Conservation (phyloP, 202 grass and related monocot species). For the Cymbopogon flexuosus region DNA sequence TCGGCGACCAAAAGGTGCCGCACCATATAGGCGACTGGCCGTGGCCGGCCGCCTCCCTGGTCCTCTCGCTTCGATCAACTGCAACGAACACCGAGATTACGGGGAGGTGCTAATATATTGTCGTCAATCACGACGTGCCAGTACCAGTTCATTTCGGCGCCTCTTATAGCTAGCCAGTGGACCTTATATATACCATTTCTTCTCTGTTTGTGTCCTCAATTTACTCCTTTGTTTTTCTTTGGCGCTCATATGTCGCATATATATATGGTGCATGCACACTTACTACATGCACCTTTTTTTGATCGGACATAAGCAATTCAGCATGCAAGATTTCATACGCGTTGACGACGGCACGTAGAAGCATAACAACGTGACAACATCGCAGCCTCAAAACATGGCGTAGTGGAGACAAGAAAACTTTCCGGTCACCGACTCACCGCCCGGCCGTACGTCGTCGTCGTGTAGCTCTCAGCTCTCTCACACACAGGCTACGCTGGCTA, state of each 20-base stretch:
- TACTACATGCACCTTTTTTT: background rate
- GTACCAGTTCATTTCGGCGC: background rate
- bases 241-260: no score
- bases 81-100: background rate
- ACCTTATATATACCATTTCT: background rate
- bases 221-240: background rate
- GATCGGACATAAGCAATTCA: background rate
- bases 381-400: slow-evolving; percentile 13
- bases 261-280: no score
- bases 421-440: background rate
- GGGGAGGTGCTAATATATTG: background rate
- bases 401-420: background rate
- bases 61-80: background rate
- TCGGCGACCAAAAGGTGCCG: background rate
- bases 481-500: background rate
- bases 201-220: background rate
- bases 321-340: background rate
- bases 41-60: no score
- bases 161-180: background rate
- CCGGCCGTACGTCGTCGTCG: background rate
- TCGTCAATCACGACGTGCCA: background rate
- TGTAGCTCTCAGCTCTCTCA: background rate
- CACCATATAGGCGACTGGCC: background rate
- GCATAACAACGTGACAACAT: background rate
- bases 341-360: background rate